phyloP scores from a whole-genome alignment of 208 protist species.

The Crithidia fasciculata region DNA sequence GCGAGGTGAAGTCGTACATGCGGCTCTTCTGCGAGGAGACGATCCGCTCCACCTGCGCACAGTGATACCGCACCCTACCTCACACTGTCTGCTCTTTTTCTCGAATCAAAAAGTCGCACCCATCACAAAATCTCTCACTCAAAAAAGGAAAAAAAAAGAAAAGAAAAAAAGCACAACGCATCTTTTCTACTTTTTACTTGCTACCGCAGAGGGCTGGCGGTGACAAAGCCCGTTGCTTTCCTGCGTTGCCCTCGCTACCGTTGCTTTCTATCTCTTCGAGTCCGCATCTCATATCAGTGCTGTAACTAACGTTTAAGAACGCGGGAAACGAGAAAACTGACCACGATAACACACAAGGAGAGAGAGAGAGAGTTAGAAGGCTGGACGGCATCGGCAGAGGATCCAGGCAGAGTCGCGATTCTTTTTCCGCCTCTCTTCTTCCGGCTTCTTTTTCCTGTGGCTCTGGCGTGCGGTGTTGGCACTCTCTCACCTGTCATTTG shows the following conservation, averaged over 20 bases:
- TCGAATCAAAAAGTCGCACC: too few relatives aligned
- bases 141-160: constrained; percentile 17
- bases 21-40: constrained; percentile 80
- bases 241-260: too few relatives aligned
- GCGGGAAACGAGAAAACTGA: not conserved
- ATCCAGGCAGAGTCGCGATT: too few relatives aligned
- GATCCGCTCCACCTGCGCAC: constrained; percentile 63
- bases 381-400: too few relatives aligned
- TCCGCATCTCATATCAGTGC: not conserved
- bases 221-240: too few relatives aligned
- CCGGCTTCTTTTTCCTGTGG: too few relatives aligned
- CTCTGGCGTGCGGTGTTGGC: too few relatives aligned
- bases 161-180: not conserved
- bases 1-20: constrained; percentile 66
- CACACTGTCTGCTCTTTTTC: not conserved
- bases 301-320: not conserved
- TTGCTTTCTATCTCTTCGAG: not conserved
- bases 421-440: too few relatives aligned
- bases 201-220: too few relatives aligned
- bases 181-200: too few relatives aligned
- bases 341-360: not conserved
- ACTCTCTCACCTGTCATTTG: too few relatives aligned
- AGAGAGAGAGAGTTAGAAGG: not conserved
- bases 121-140: too few relatives aligned
- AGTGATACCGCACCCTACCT: not conserved